phyloP scores from a whole-genome alignment of 768 basidiomycete species.

The Infundibulicybe gibba region DNA sequence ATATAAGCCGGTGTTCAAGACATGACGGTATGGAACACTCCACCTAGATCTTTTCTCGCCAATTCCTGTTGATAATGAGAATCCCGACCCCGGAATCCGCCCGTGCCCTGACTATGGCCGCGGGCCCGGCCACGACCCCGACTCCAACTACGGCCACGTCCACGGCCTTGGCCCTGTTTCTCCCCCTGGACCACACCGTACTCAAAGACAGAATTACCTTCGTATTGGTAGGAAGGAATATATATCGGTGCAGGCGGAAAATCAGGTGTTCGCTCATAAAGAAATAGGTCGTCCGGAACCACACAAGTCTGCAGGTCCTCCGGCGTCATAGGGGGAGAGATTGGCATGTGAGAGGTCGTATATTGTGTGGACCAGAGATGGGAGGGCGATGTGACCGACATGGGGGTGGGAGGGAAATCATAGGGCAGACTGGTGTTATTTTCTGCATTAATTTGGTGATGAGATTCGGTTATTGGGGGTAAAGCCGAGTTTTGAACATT shows the following conservation, averaged over 20 bases:
- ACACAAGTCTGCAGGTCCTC: constrained; percentile 26
- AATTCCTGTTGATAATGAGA: too few species aligned
- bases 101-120: constrained; percentile 2
- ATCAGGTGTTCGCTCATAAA: constrained; percentile 4
- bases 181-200: neutral
- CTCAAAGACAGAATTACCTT: too few species aligned
- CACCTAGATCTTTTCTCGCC: neutral
- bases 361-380: constrained; percentile 8
- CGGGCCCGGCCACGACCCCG: constrained; percentile 8
- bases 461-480: too few species aligned
- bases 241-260: neutral
- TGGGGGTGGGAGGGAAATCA: constrained; percentile 13
- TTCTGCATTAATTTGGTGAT: too few species aligned
- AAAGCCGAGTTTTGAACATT: too few species aligned
- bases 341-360: constrained; percentile 3
- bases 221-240: neutral
- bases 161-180: constrained; percentile 9
- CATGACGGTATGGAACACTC: neutral
- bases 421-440: too few species aligned
- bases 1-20: too few species aligned
- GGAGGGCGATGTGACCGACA: constrained; percentile 14
- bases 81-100: neutral
- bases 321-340: constrained; percentile 15
- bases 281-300: constrained; percentile 26
- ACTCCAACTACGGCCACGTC: constrained; percentile 8